Percentiles rank a stretch among this genome's conserved stretches.
Conservation (phyloP, 768 basidiomycete genomes). For the Hortiboletus flavorubellus region DNA sequence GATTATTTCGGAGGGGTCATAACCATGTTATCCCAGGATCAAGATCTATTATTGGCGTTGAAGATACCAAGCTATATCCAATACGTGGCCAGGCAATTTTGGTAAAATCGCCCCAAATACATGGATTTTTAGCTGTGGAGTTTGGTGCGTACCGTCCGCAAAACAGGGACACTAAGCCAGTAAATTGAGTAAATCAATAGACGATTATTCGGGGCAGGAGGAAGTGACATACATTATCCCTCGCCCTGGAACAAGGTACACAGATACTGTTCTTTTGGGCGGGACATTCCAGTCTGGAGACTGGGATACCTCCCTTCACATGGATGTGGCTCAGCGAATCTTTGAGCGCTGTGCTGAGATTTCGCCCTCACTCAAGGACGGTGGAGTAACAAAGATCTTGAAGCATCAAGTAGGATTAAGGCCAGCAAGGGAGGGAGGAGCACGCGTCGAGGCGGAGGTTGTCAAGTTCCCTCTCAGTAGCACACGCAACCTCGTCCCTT, state of each 20-base stretch:
- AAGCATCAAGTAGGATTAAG: constrained; percentile 58
- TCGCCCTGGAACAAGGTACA: constrained; percentile 42
- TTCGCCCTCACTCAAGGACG: constrained; percentile 33
- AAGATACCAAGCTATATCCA: constrained; percentile 72
- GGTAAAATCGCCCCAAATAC: constrained; percentile 63
- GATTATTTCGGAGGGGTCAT: not conserved
- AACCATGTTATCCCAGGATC: constrained; percentile 43
- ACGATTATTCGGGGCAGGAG: constrained; percentile 10
- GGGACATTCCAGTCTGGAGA: constrained; percentile 51
- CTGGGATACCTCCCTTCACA: constrained; percentile 50
- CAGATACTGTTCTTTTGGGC: constrained; percentile 50
- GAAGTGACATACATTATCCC: constrained; percentile 59
- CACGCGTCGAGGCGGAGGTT: constrained; percentile 51
- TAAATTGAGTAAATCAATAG: constrained; percentile 7
- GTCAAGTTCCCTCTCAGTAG: constrained; percentile 34
- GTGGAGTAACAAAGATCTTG: constrained; percentile 40
- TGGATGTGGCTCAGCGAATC: constrained; percentile 41
- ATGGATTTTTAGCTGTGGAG: constrained; percentile 30
- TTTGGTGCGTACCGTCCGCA: constrained; percentile 20
- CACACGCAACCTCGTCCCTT: constrained; percentile 16
- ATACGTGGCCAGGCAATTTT: constrained; percentile 84
- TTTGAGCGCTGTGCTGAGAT: constrained; percentile 42
- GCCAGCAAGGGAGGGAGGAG: constrained; percentile 53
- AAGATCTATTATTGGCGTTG: constrained; percentile 72
- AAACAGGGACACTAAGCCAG: not conserved